Percentiles rank a stretch among this genome's conserved stretches.
Evolutionary conservation across 495 filamentous ascomycete genomes (phyloP).

Genomic region (Neurospora sp.): DNA sequence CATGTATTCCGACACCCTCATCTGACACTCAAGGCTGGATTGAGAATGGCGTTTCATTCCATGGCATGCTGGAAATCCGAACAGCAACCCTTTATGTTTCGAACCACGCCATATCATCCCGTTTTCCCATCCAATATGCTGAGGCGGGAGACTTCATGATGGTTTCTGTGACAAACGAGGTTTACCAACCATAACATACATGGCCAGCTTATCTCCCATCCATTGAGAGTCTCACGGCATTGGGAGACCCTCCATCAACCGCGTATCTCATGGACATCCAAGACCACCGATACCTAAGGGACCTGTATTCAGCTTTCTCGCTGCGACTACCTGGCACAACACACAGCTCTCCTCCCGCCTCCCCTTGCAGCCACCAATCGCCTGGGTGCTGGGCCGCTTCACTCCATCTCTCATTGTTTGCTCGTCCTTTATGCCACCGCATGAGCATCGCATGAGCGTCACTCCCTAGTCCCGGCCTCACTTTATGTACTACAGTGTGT

Average conservation of each 20-base stretch:
- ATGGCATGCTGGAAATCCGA: not conserved
- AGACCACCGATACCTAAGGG: too few species aligned
- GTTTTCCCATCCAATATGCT: not conserved
- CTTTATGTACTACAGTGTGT: not conserved
- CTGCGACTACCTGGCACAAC: not conserved
- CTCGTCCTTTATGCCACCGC: not conserved
- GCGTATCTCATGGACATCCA: not conserved
- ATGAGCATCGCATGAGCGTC: not conserved
- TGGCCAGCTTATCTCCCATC: not conserved
- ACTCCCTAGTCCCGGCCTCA: not conserved
- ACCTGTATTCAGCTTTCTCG: not conserved
- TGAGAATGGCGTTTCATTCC: not conserved
- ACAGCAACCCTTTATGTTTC: not conserved
- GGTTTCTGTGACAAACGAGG: not conserved
- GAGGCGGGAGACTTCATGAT: not conserved
- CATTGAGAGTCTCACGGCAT: not conserved
- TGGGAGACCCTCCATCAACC: fast-evolving
- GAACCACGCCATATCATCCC: not conserved
- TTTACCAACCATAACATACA: not conserved
- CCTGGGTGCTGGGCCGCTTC: not conserved
- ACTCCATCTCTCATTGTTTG: not conserved
- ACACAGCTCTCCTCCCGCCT: not conserved
- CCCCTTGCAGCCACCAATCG: not conserved
- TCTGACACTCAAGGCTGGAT: not conserved
- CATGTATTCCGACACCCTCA: not conserved